Base-by-base conservation (phyloP, 2,329 filamentous ascomycete species). In the Coleophoma crateriformis region DNA sequence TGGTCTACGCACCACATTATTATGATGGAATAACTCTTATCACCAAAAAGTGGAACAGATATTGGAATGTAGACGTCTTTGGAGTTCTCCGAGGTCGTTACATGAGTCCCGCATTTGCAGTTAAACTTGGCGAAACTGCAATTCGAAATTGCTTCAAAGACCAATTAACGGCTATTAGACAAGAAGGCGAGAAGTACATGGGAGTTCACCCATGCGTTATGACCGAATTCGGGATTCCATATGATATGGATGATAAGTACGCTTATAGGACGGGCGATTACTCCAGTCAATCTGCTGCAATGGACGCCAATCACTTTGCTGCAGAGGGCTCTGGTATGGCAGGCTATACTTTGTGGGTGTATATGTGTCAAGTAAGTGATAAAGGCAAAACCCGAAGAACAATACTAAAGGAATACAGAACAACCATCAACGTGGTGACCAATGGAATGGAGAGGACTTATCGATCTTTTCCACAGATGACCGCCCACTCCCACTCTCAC, bases 1-100 rank as follows among this genome's bases (percentile, higher is more conserved):
- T 97, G 79, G 87, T 91, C 2, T 97, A 96, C 66, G 86, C 94
- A 10, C 90, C 91, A 2, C 94, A 99, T 68, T 99, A 89, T 65
- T 99, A 99, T 67, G 94, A 99, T 60, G 94, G 94, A 11, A 87
- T 99, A 49, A 99, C 94, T 0, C 76, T 99, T 4, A 88, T 99
- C 79, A 97, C 90, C 12, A 99, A 99, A 71, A 95, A 96, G 67
- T 99, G 94, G 94, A 99, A 97, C 64, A 87, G 91, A 37, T 84
- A 87, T 14, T 99, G 94, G 87, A 99, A 99, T 59, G 87, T 99
- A 7, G 94, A 99, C 65, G 89, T 99, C 4, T 83, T 99, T 46
- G 94, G 94, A 2, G 81, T 99, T 13, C 74, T 99, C 40, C 85
- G 94, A 42, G 94, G 94, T 12, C 86, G 85, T 56, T 99, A 99